Conservation (phyloP, 2,329 filamentous ascomycete genomes). For the Penicillium digitatum region DNA sequence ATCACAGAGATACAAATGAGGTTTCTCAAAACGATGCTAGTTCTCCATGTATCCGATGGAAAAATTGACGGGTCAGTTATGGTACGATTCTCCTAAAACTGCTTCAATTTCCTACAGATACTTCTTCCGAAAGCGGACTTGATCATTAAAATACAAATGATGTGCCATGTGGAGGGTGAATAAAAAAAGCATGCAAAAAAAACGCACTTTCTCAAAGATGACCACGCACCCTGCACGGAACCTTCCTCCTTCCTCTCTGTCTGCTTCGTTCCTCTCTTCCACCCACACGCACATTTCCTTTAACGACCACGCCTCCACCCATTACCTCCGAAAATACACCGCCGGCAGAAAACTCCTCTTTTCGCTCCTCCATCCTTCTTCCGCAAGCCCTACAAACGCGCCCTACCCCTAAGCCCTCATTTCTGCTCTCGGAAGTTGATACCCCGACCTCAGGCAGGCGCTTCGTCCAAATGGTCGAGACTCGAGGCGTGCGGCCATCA, state of each 20-base stretch:
- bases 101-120: neutral
- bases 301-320: neutral
- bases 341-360: slow-evolving; percentile 23
- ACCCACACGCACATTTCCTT: neutral
- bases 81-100: neutral
- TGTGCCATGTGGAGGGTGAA: neutral
- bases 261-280: neutral
- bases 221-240: neutral
- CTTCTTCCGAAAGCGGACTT: neutral
- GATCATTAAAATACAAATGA: neutral
- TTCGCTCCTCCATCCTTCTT: slow-evolving; percentile 19
- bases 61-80: neutral
- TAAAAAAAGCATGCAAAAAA: neutral
- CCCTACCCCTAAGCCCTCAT: slow-evolving; percentile 50
- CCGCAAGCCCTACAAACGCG: slow-evolving; percentile 43
- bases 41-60: neutral
- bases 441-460: slow-evolving; percentile 21
- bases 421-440: slow-evolving; percentile 45
- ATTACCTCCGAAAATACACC: neutral
- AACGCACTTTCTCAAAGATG: neutral
- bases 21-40: neutral
- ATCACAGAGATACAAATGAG: neutral
- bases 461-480: slow-evolving; percentile 34
- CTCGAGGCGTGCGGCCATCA: slow-evolving; percentile 27
- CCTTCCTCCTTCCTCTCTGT: neutral